Evolutionary conservation across 257 asterid species (phyloP), one percentile per base, ranked within the genome.

Genomic region (Ehretia macrophylla): DNA sequence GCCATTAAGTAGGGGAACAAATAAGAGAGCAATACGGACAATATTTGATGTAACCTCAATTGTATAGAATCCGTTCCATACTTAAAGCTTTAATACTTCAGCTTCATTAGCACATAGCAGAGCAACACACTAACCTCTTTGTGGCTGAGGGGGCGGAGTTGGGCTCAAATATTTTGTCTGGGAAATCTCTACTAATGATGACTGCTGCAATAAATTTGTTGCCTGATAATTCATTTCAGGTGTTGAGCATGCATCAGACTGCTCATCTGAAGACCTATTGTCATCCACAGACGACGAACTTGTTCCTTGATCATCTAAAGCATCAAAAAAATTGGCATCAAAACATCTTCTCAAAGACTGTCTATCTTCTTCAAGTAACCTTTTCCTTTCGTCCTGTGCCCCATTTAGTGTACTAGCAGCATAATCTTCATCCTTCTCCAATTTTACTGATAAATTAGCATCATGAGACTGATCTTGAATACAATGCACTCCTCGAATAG

Each of bases 181-280:
- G 27, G 81, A 65, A 68, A 58, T 77, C 66, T 79, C 85, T 48
- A 61, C 51, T 55, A 49, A 54, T 39, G 94, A 70, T 14, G 85
- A 57, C 39, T 76, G 72, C 74, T 32, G 52, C 54, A 19, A 68
- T 65, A 48, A 60, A 62, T 57, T 72, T 51, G 58, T 54, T 62
- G 38, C 35, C 60, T 63, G 39, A 32, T 66, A 46, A 70, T 19
- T 51, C 47, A 59, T 67, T 63, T 63, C 72, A 48, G 90, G 86
- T 55, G 86, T 82, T 32, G 77, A 70, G 60, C 67, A 77, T 49
- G 60, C 74, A 69, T 87, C 85, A 21, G 67, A 51, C 61, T 72
- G 87, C 67, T 64, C 79, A 52, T 77, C 64, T 20, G 68, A 51
- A 65, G 75, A 51, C 61, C 57, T 53, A 5, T 63, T 66, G 49